Percentiles rank a stretch among this genome's conserved stretches.
Conservation (phyloP, 2,329 filamentous ascomycete genomes). For the Pseudohalonectria lignicola region DNA sequence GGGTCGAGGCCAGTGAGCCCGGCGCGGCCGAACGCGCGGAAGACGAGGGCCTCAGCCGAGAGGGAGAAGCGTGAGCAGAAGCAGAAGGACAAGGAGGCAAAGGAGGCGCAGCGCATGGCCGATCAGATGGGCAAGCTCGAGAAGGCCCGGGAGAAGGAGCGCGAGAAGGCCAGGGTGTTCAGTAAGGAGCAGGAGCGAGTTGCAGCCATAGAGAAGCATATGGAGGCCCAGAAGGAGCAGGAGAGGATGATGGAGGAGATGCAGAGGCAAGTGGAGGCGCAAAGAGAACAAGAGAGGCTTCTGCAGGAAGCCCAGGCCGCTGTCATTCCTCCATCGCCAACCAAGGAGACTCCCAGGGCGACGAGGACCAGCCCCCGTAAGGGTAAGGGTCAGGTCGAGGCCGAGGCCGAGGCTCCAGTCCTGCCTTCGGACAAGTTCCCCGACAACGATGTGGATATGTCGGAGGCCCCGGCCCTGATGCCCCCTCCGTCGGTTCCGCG, state of each 20-base stretch:
- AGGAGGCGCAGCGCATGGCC: slow-evolving; percentile 49
- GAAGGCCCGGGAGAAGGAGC: slow-evolving; percentile 60
- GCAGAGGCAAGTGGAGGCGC: slow-evolving; percentile 8
- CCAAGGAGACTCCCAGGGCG: slow-evolving; percentile 30
- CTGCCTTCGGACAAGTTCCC: slow-evolving; percentile 18
- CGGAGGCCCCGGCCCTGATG: slow-evolving; percentile 40
- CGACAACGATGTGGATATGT: slow-evolving; percentile 41
- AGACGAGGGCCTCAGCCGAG: slow-evolving; percentile 48
- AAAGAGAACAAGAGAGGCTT: slow-evolving; percentile 6
- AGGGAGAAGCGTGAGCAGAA: slow-evolving; percentile 35
- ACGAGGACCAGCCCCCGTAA: slow-evolving; percentile 42
- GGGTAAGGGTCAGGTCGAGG: slow-evolving; percentile 20
- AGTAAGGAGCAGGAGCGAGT: slow-evolving; percentile 46
- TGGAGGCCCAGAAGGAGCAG: slow-evolving; percentile 41
- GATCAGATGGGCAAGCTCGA: slow-evolving; percentile 54
- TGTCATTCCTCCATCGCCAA: slow-evolving; percentile 17
- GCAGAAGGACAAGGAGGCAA: slow-evolving; percentile 47
- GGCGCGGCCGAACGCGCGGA: slow-evolving; percentile 28
- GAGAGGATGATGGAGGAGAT: slow-evolving; percentile 17
- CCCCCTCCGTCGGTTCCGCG: slow-evolving; percentile 51
- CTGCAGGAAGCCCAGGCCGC: slow-evolving; percentile 9
- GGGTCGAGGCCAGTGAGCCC: slow-evolving; percentile 28
- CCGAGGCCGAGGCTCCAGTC: slow-evolving; percentile 20
- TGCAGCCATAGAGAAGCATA: slow-evolving; percentile 32
- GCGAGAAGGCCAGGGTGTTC: slow-evolving; percentile 52